Conservation (phyloP, 83 land plant species). For the Thuja plicata region DNA sequence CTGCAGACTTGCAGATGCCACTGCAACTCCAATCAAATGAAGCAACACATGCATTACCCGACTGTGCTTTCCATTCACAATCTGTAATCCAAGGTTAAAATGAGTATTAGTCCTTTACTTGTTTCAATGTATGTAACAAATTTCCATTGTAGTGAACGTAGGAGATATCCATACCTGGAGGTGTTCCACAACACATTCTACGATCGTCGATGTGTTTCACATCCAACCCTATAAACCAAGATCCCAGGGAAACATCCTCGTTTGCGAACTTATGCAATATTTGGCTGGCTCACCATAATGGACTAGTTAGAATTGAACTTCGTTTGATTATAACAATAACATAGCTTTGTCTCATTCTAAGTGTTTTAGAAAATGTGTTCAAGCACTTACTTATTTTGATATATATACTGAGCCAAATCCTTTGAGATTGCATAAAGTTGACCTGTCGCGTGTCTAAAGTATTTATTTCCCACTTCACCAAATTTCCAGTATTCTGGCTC, state of each 20-base stretch:
- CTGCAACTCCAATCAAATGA: conserved; percentile 40
- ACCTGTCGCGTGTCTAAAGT: conserved; percentile 62
- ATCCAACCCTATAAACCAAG: conserved; percentile 71
- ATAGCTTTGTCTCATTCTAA: neutral
- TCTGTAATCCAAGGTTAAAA: conserved; percentile 17
- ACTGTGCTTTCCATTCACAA: conserved; percentile 28
- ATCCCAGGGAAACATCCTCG: conserved; percentile 45
- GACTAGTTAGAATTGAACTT: neutral
- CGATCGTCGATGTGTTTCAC: conserved; percentile 77
- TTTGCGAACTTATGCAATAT: conserved; percentile 63
- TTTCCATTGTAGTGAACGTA: neutral
- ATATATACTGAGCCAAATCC: conserved; percentile 50
- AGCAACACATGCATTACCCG: conserved; percentile 26
- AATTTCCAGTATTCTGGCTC: conserved; percentile 65
- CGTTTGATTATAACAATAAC: neutral
- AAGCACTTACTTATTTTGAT: conserved; percentile 42
- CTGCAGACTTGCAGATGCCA: conserved; percentile 34
- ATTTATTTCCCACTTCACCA: conserved; percentile 58
- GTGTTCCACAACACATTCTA: conserved; percentile 72
- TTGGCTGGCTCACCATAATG: conserved; percentile 35
- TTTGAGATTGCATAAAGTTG: conserved; percentile 61
- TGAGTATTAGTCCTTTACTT: neutral
- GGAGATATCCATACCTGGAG: conserved; percentile 47
- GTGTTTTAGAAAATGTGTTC: neutral
- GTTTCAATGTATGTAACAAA: neutral